Conservation (phyloP, 2,329 filamentous ascomycete genomes). For the Aspergillus brasiliensis region DNA sequence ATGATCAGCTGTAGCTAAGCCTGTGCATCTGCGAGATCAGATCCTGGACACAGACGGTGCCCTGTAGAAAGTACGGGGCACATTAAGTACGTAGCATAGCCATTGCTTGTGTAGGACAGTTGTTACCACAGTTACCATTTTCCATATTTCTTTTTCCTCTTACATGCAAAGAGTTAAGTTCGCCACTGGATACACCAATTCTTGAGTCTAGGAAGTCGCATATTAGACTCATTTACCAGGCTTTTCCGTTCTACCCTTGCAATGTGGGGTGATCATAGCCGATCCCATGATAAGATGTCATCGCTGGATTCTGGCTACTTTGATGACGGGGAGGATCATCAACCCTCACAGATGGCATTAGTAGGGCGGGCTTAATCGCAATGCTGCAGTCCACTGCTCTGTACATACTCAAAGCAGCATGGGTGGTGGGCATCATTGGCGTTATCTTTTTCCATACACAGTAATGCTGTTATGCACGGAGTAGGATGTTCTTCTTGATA, state of each 20-base stretch:
- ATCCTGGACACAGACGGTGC: background rate
- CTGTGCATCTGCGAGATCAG: constrained; percentile 9
- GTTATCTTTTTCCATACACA: background rate
- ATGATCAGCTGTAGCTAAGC: constrained; percentile 7
- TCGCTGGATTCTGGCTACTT: background rate
- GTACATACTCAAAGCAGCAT: background rate
- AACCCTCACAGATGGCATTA: background rate
- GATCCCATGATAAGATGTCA: constrained; percentile 1
- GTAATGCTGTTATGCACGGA: background rate
- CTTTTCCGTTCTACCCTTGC: background rate
- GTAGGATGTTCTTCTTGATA: background rate
- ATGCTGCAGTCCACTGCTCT: background rate
- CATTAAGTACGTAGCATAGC: background rate
- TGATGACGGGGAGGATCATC: background rate
- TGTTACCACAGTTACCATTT: background rate
- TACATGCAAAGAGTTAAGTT: background rate
- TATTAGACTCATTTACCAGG: background rate
- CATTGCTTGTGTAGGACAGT: background rate
- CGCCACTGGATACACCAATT: constrained; percentile 2
- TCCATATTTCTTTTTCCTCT: background rate
- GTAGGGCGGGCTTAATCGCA: background rate
- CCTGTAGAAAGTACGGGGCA: background rate
- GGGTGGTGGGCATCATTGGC: background rate
- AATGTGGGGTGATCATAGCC: constrained; percentile 1
- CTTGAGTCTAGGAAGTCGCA: background rate